A percentile compares a stretch with the other conserved stretches of the same genome.
These are phyloP conservation scores for Xylariomycetidae sp. DNA, from an alignment of 2,329 filamentous ascomycete genomes.

Conservation along the genomic window DNA sequence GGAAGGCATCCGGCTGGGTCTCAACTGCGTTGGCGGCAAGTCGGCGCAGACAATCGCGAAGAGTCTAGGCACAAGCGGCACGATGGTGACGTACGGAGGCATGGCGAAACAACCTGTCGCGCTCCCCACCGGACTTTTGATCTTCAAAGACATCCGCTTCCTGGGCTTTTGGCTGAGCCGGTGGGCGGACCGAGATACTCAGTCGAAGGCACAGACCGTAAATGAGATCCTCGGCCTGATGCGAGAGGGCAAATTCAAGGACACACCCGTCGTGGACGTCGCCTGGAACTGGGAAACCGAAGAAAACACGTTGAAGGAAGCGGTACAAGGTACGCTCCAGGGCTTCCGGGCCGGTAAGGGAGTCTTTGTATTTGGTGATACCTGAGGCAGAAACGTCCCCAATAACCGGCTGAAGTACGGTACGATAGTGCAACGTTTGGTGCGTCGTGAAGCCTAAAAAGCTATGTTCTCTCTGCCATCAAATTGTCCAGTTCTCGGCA, in stretches of 20 bases:
- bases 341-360: constrained; percentile 87
- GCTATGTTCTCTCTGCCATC: too few relatives aligned
- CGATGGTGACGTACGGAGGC: constrained; percentile 88
- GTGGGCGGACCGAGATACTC: constrained; percentile 73
- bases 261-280: constrained; percentile 76
- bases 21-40: constrained; percentile 94
- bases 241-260: constrained; percentile 69
- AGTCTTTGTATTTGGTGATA: constrained; percentile 72
- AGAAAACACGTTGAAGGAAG: constrained; percentile 59
- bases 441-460: too few relatives aligned
- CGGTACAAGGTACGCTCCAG: constrained; percentile 75
- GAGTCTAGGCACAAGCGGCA: constrained; percentile 59
- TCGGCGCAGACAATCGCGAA: constrained; percentile 74
- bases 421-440: too few relatives aligned
- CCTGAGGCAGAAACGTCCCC: constrained; percentile 28
- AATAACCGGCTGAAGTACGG: too few relatives aligned
- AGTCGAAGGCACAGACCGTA: constrained; percentile 73
- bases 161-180: constrained; percentile 91
- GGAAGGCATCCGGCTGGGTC: constrained; percentile 66
- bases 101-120: constrained; percentile 86
- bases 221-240: constrained; percentile 75
- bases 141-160: constrained; percentile 88
- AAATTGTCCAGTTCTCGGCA: too few relatives aligned
- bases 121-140: constrained; percentile 76
- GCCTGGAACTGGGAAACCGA: constrained; percentile 79